phyloP scores from a whole-genome alignment of 2,329 filamentous ascomycete genomes.

The Xylariaceae sp. region DNA sequence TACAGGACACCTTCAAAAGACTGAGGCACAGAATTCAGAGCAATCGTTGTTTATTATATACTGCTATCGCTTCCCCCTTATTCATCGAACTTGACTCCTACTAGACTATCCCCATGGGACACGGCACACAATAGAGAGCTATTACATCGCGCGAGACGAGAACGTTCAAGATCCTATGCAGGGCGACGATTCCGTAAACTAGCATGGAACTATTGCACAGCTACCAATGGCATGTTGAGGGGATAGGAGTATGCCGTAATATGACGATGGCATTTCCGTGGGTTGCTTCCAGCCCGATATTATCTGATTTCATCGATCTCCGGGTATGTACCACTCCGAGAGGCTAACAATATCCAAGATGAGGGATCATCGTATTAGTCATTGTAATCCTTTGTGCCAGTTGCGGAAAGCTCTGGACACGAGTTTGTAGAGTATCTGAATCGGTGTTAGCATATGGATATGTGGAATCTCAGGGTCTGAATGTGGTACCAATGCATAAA shows the following conservation, averaged over 20 bases:
- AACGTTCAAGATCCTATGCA: neutral
- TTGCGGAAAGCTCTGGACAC: neutral
- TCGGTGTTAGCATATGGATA: neutral
- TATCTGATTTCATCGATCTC: neutral
- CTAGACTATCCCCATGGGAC: neutral
- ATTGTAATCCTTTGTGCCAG: neutral
- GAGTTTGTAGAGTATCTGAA: neutral
- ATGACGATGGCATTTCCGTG: neutral
- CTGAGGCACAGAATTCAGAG: neutral
- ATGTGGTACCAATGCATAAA: neutral
- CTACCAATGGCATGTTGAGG: neutral
- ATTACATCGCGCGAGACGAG: neutral
- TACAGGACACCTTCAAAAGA: neutral
- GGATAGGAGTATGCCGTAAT: neutral
- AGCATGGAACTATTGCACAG: neutral
- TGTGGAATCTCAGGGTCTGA: neutral
- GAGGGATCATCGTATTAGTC: neutral
- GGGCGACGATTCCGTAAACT: neutral
- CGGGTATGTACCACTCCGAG: neutral
- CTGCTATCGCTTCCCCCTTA: neutral
- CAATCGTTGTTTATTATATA: neutral
- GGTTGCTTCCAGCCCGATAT: neutral
- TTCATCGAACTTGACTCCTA: neutral
- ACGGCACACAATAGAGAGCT: neutral
- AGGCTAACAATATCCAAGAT: neutral